Base-by-base conservation (phyloP, 2,329 filamentous ascomycete genomes). In the Xylariales sp. region DNA sequence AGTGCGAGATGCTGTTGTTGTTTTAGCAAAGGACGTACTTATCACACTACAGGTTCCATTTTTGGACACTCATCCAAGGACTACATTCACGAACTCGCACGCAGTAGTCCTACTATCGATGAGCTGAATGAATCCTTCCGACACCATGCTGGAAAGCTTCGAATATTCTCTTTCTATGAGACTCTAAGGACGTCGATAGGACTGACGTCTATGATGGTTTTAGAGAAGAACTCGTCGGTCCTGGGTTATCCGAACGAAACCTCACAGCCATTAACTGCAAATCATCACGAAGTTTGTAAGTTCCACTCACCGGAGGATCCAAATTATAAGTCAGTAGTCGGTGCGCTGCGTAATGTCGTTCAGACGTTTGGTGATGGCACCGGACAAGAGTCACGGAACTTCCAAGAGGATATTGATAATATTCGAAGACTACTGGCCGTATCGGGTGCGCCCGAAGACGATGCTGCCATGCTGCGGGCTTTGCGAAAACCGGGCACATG, bases 161-260 rank as follows among this genome's bases (percentile, higher is more conserved):
- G 58, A 1, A 55, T 66, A 1, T 56, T 52, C 34, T 65, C 62
- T 0, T 65, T 65, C 36, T 65, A 61, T 34, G 61, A 65, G 40
- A 63, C 58, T 3, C 33, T 52, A 2, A 38, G 45, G 0, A 62
- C 51, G 3, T 51, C 40, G 4, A 40, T 51, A 5, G 50, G 49
- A 0, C 49, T 44, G 2, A 18, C 45, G 4, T 43, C 40, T 4
- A 19, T 46, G 3, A 41, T 52, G 34, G 45, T 62, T 8, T 12
- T 55, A 2, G 54, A 55, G 3, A 56, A 52, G 31, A 46, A 55
- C 12, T 55, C 57, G 1, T 51, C 56, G 2, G 43, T 57, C 2
- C 38, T 62, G 14, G 58, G 57, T 3, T 60, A 58, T 41, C 48
- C 46, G 0, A 42, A 42, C 7, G 59, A 63, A 38, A 56, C 41